Evolutionary conservation across 768 basidiomycete genomes (phyloP), one percentile per base, ranked within the genome.

Genomic region (Guyanaporus albipodus): DNA sequence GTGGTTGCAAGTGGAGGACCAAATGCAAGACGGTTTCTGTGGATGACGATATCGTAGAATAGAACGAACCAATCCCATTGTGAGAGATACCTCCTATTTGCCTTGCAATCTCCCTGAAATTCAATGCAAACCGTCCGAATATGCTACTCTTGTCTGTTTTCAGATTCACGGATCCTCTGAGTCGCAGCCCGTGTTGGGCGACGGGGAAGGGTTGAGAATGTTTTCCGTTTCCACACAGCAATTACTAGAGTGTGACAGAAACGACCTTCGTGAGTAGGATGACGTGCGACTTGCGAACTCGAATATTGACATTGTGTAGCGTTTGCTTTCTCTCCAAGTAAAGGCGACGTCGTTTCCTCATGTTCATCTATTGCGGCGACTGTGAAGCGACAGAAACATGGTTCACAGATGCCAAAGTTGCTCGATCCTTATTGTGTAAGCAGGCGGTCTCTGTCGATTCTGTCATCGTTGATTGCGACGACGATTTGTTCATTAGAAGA

Each of bases 111-210:
- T 6, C 4, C 5, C 34, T 42, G n/a, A 49, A 17, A 14, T 11
- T 3, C 14, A 6, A 18, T 14, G 8, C n/a, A 51, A 49, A 15
- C 44, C 49, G 3, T 46, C 38, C 4, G 12, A 31, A 6, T 15
- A 2, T 15, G 12, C 8, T 14, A 44, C 49, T 12, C 27, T 7
- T 2, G n/a, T 53, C 6, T 23, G 15, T 45, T 21, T 53, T 29
- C 17, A 8, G 7, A 8, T 46, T 11, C 31, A 42, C 19, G 52
- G 31, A 11, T 50, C 49, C 0, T 51, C 36, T 18, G 44, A 50
- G 24, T 23, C 46, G 3, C 39, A 39, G 22, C 48, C 44, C 18
- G 39, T 43, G 7, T 28, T 53, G 6, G 48, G 52, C 18, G 24
- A 26, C 12, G 52, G 52, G 14, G 32, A 50, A 11, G 19, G 24